Conservation (phyloP, 768 basidiomycete species). For the Hygrocybe coccinea region DNA sequence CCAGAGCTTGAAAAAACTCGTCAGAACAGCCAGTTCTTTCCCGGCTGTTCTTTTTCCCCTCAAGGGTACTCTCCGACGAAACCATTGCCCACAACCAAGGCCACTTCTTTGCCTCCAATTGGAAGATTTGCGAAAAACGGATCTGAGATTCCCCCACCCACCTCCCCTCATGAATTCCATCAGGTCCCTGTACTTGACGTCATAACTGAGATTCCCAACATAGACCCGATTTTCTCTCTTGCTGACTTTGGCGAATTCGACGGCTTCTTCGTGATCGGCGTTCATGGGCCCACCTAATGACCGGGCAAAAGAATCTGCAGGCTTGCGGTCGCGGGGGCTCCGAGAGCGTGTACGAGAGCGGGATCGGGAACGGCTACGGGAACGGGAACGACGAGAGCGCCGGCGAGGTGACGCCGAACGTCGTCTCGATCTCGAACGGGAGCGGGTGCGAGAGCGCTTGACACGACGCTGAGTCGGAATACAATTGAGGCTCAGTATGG, state of each 20-base stretch:
- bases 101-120: conserved; percentile 31
- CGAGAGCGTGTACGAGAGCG: conserved; percentile 60
- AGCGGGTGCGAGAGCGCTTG: conserved; percentile 62
- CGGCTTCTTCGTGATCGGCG: conserved; percentile 87
- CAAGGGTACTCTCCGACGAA: conserved; percentile 25
- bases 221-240: conserved; percentile 98
- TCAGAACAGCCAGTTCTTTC: conserved; percentile 28
- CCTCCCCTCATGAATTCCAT: conserved; percentile 99
- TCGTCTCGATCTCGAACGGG: conserved; percentile 66
- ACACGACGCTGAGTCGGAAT: conserved; percentile 47
- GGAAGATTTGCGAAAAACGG: conserved; percentile 47
- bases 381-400: conserved; percentile 50
- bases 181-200: conserved; percentile 97
- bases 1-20: conserved; percentile 11
- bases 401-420: conserved; percentile 64
- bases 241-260: conserved; percentile 92
- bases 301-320: conserved; percentile 63
- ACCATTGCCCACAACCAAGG: conserved; percentile 22
- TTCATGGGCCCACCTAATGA: conserved; percentile 88
- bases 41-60: conserved; percentile 31
- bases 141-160: conserved; percentile 82
- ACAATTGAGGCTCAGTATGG: background rate
- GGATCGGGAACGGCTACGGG: conserved; percentile 48
- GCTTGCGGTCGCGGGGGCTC: conserved; percentile 54
- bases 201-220: conserved; percentile 97